phyloP scores from a whole-genome alignment of 2,329 filamentous ascomycete genomes.

The Hymenoscyphus albidus region DNA sequence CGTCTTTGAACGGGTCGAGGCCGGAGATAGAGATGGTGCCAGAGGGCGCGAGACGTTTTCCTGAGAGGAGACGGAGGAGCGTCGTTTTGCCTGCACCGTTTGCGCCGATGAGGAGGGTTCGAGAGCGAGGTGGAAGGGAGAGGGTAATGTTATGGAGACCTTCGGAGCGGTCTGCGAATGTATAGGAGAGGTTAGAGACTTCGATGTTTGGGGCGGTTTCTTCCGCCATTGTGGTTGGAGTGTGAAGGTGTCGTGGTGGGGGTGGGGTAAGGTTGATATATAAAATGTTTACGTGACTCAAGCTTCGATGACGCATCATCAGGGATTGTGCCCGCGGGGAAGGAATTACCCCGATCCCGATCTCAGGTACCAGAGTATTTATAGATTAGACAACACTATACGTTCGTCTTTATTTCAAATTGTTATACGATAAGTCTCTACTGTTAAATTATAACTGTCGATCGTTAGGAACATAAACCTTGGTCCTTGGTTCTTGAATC shows the following conservation, averaged over 20 bases:
- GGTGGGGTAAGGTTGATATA: slow-evolving; percentile 2
- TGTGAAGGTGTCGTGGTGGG: not conserved
- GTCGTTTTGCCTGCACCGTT: slow-evolving; percentile 98
- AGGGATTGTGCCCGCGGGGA: not conserved
- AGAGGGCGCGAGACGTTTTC: slow-evolving; percentile 84
- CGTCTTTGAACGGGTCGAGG: slow-evolving; percentile 86
- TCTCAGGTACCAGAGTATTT: too few species aligned
- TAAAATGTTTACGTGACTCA: not conserved
- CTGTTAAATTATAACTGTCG: too few species aligned
- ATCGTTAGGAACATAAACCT: too few species aligned
- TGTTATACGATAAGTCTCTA: too few species aligned
- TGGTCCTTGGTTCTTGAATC: too few species aligned
- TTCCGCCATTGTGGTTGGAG: slow-evolving; percentile 14
- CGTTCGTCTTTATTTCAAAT: too few species aligned
- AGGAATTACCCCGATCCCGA: not conserved
- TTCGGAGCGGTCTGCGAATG: slow-evolving; percentile 79
- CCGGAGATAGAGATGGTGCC: slow-evolving; percentile 73
- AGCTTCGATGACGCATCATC: not conserved
- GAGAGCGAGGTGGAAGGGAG: slow-evolving; percentile 73
- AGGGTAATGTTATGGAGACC: slow-evolving; percentile 73
- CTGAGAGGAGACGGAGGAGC: slow-evolving; percentile 82
- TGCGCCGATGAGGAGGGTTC: slow-evolving; percentile 89
- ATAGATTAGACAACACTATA: too few species aligned
- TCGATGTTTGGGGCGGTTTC: slow-evolving; percentile 48
- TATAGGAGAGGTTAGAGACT: slow-evolving; percentile 77